A percentile compares a stretch with the other conserved stretches of the same genome.
Evolutionary conservation across 768 basidiomycete genomes (phyloP).

Genomic region (Boletellus ananiceps): DNA sequence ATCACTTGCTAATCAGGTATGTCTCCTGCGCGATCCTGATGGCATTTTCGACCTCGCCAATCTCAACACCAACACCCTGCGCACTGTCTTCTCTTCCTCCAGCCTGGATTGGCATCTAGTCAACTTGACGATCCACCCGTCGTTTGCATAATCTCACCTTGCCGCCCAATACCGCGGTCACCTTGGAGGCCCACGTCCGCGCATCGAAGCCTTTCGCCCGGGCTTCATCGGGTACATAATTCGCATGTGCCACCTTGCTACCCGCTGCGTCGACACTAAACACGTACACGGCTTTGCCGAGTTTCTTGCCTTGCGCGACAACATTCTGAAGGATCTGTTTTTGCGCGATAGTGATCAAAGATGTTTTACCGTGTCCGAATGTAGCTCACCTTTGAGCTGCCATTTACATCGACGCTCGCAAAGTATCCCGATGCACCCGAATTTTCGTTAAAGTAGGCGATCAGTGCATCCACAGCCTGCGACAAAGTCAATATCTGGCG

Average conservation of each 20-base stretch:
- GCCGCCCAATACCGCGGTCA: conserved; percentile 79
- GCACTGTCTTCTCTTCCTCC: conserved; percentile 93
- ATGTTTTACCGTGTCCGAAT: not conserved
- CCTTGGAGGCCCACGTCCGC: conserved; percentile 79
- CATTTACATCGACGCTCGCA: conserved; percentile 67
- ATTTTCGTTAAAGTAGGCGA: conserved; percentile 74
- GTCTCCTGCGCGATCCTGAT: conserved; percentile 49
- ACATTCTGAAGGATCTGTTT: conserved; percentile 68
- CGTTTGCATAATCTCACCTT: conserved; percentile 54
- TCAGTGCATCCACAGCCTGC: conserved; percentile 67
- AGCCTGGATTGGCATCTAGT: conserved; percentile 46
- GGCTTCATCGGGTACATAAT: conserved; percentile 63
- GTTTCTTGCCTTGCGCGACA: conserved; percentile 72
- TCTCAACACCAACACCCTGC: conserved; percentile 79
- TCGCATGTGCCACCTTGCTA: conserved; percentile 82
- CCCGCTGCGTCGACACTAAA: conserved; percentile 71
- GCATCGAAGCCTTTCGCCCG: conserved; percentile 74
- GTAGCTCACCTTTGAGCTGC: conserved; percentile 72
- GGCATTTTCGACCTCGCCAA: conserved; percentile 62
- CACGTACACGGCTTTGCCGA: conserved; percentile 82
- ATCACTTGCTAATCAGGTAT: conserved; percentile 25
- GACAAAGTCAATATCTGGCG: not conserved
- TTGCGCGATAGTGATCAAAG: not conserved
- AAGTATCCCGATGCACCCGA: conserved; percentile 67
- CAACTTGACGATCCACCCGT: not conserved